These are phyloP conservation scores for Leccinum fuscescens DNA, from an alignment of 1,284 basidiomycete genomes.

Conservation along the genomic window DNA sequence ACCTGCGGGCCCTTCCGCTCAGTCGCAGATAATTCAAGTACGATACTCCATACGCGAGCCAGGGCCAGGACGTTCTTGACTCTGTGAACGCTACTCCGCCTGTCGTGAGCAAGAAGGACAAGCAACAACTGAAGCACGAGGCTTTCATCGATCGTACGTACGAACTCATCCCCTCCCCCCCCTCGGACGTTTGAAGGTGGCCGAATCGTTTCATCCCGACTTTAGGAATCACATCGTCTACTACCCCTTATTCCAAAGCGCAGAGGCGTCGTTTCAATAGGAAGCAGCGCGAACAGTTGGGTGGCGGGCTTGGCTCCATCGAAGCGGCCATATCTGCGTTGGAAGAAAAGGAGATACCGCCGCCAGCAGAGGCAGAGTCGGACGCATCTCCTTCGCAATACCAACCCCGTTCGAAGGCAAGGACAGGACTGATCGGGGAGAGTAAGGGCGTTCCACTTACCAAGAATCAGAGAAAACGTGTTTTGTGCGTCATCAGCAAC, in stretches of 20 bases:
- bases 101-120: conserved; percentile 60
- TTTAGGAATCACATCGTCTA: conserved; percentile 54
- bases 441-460: conserved; percentile 62
- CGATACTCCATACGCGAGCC: background rate
- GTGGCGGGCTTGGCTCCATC: conserved; percentile 58
- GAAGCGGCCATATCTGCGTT: conserved; percentile 54
- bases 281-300: conserved; percentile 68
- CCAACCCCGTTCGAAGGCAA: conserved; percentile 23
- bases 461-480: conserved; percentile 63
- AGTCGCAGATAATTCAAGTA: background rate
- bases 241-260: conserved; percentile 71
- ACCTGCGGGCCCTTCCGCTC: background rate
- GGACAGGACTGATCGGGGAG: conserved; percentile 64
- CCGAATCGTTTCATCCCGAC: background rate
- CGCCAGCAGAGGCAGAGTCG: conserved; percentile 23
- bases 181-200: background rate
- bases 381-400: conserved; percentile 1
- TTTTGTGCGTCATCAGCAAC: conserved; percentile 54
- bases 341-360: conserved; percentile 35
- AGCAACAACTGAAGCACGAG: conserved; percentile 63
- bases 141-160: conserved; percentile 63
- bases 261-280: conserved; percentile 70
- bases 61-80: conserved; percentile 49
- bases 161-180: background rate
- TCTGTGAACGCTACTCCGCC: conserved; percentile 14